Base-by-base conservation (phyloP, 169 alveolate genomes). In the Ichthyophthirius multifiliis region DNA sequence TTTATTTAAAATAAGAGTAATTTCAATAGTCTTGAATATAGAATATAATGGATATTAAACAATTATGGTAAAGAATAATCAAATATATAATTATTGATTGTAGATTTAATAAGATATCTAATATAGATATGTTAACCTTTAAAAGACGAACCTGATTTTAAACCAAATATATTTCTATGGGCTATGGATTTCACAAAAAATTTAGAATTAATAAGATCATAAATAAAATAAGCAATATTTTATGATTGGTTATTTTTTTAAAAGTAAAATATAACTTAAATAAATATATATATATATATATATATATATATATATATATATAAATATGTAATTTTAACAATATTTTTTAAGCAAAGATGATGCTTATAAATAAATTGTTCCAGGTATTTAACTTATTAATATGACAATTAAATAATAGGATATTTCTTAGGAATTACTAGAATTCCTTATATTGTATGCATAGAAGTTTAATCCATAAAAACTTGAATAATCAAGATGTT, bases 11-110 rank as follows among this genome's bases (percentile, higher is more conserved):
- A 55, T 20, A 55, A 27, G 4, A 2, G 31, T 27, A 55, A 16
- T 27, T 27, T 34, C 34, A 15, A 13, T 10, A 55, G 71, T 27
- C 43, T 39, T 6, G 71, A 55, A 27, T 55, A 27, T 6, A 55
- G 71, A 55, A n/a, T 55, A n/a, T 27, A 55, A 55, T 55, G 71
- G 71, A 55, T 55, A 10, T 27, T 55, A 39, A 55, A 55, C 9
- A 6, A 55, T 27, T 55, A 55, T 23, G 31, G 31, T 27, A 55
- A 34, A 10, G 43, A 34, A 18, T 34, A 55, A 18, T 55, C 71
- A 0, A 55, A 55, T 55, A 55, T 55, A 2, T 55, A 55, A 27
- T 55, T 55, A 27, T 55, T 55, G 31, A 27, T 55, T 55, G 71
- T 55, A 18, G 71, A 55, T 27, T 27, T 55, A 2, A 23, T 55